A percentile compares a stretch with the other conserved stretches of the same genome.
phyloP scores from a whole-genome alignment of 345 rosid species.

The Boechera divaricarpa region DNA sequence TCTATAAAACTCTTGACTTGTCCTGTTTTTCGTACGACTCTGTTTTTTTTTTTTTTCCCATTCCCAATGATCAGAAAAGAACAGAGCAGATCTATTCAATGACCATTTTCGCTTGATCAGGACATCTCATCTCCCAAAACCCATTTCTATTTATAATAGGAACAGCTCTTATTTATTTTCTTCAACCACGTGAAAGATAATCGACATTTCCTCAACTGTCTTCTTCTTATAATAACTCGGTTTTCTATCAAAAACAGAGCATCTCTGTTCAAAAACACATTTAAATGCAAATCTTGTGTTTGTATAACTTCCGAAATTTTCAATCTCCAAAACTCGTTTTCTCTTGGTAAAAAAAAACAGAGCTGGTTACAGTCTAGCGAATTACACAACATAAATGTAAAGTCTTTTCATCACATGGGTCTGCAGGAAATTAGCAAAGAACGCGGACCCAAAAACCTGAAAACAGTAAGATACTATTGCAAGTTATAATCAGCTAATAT shows the following conservation, averaged over 20 bases:
- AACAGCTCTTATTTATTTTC: constrained; percentile 11
- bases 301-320: not conserved
- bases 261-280: constrained; percentile 6
- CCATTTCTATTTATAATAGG: constrained; percentile 15
- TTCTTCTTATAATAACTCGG: not conserved
- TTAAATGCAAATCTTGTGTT: not conserved
- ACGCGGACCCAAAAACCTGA: constrained; percentile 39
- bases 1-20: constrained; percentile 17
- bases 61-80: constrained; percentile 8
- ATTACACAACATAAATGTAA: constrained; percentile 7
- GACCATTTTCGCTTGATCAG: constrained; percentile 17
- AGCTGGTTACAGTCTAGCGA: constrained; percentile 19
- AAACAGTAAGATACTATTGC: not conserved
- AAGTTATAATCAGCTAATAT: constrained; percentile 19
- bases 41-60: not conserved
- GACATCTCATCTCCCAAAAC: constrained; percentile 22
- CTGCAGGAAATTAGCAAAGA: constrained; percentile 16
- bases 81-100: constrained; percentile 20
- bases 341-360: not conserved
- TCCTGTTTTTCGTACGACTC: constrained; percentile 31
- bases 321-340: not conserved
- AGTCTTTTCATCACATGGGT: constrained; percentile 43
- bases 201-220: constrained; percentile 23
- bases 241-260: not conserved
- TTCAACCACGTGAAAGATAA: constrained; percentile 18